Percentiles rank a stretch among this genome's conserved stretches.
These are phyloP conservation scores for Thelephora terrestris DNA, from an alignment of 1,284 basidiomycete genomes.

Conservation along the genomic window DNA sequence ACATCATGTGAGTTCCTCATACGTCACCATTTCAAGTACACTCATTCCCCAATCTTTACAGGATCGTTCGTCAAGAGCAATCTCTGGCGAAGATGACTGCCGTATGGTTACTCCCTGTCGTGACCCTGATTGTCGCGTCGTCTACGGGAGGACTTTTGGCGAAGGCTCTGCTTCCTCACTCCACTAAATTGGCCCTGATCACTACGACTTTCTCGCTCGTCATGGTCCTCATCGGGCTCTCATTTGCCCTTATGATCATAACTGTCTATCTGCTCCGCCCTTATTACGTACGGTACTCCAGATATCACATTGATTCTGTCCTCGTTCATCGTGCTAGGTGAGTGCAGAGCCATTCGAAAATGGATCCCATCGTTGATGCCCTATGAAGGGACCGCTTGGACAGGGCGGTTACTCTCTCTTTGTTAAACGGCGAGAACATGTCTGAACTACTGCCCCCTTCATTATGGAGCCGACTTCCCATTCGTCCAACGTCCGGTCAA, in stretches of 20 bases:
- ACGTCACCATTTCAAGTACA: constrained; percentile 1
- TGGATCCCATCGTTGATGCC: constrained; percentile 8
- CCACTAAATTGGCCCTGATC: constrained; percentile 32
- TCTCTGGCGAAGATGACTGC: constrained; percentile 34
- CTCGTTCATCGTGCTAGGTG: constrained; percentile 21
- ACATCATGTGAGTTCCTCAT: constrained; percentile 34
- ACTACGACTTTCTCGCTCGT: constrained; percentile 42
- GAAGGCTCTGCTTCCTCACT: constrained; percentile 28
- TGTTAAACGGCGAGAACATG: constrained; percentile 38
- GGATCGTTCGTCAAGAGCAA: constrained; percentile 46
- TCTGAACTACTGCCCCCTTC: constrained; percentile 30
- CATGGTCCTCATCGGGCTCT: constrained; percentile 43
- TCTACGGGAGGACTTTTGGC: constrained; percentile 48
- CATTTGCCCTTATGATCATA: constrained; percentile 37
- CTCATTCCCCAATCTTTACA: constrained; percentile 12
- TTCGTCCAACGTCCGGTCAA: too few species aligned
- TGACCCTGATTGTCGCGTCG: constrained; percentile 50
- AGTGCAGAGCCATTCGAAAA: background rate
- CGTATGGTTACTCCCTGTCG: constrained; percentile 52
- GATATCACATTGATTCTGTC: constrained; percentile 17
- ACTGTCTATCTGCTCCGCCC: constrained; percentile 31
- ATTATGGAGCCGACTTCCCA: constrained; percentile 22
- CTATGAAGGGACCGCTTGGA: constrained; percentile 11
- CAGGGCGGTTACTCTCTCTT: constrained; percentile 48
- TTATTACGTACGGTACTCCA: constrained; percentile 30